These are phyloP conservation scores for Penicillium nordicum DNA, from an alignment of 2,329 filamentous ascomycete genomes.

Conservation along the genomic window DNA sequence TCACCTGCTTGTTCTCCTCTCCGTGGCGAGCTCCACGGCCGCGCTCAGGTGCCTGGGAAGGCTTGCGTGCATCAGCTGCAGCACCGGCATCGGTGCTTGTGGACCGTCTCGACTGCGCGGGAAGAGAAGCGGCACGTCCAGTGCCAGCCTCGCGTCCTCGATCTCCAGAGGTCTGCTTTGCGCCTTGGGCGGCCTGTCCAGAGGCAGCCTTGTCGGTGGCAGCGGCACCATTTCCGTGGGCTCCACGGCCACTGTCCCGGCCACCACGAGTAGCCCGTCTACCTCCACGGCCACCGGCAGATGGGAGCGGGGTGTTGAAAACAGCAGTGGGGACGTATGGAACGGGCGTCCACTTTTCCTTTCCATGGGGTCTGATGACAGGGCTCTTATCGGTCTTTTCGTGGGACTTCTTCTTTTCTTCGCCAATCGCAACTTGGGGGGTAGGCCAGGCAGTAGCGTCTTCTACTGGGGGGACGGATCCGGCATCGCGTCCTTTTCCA, in stretches of 20 bases:
- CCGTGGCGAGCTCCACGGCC: conserved; percentile 30
- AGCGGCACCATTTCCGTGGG: conserved; percentile 33
- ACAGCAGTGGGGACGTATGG: conserved; percentile 79
- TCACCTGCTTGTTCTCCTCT: conserved; percentile 32
- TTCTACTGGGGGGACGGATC: conserved; percentile 61
- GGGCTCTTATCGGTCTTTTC: conserved; percentile 62
- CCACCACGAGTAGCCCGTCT: conserved; percentile 57
- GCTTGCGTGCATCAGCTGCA: conserved; percentile 33
- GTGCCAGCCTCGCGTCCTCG: conserved; percentile 37
- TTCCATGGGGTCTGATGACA: conserved; percentile 57
- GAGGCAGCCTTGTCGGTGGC: conserved; percentile 35
- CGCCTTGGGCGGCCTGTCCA: conserved; percentile 26
- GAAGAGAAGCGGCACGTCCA: conserved; percentile 39
- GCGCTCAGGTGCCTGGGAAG: conserved; percentile 31
- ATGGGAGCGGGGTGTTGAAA: conserved; percentile 74
- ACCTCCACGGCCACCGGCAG: conserved; percentile 47
- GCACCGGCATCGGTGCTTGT: conserved; percentile 33
- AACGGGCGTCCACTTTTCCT: conserved; percentile 82
- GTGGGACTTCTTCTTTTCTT: conserved; percentile 69
- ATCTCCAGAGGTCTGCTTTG: conserved; percentile 34
- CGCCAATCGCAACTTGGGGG: conserved; percentile 72
- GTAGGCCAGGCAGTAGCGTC: conserved; percentile 88
- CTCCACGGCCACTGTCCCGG: conserved; percentile 48
- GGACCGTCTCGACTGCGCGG: conserved; percentile 37
- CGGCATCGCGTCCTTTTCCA: conserved; percentile 42